Percentiles rank a stretch among this genome's conserved stretches.
These are phyloP conservation scores for Candida sp. DNA, from an alignment of 1,139 yeast species.

Conservation along the genomic window DNA sequence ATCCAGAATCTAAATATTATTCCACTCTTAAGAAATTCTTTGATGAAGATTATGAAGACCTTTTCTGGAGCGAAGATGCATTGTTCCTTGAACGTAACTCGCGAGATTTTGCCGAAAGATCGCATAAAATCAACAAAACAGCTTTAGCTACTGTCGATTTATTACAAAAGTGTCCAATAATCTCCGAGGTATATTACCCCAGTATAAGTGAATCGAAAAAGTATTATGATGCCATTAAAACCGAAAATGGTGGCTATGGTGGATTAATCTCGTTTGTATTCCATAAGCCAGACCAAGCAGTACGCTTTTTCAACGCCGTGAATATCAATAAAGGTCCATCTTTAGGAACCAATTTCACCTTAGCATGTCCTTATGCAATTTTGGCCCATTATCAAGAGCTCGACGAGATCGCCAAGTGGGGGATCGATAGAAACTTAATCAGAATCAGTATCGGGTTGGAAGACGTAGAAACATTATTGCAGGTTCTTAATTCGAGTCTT, in stretches of 20 bases:
- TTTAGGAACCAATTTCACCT: constrained; percentile 88
- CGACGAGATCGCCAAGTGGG: constrained; percentile 80
- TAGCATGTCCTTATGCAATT: constrained; percentile 89
- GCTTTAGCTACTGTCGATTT: constrained; percentile 55
- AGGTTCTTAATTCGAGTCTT: constrained; percentile 55
- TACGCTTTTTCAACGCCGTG: constrained; percentile 70
- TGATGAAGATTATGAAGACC: constrained; percentile 60
- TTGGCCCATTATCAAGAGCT: constrained; percentile 86
- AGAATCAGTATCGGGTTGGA: constrained; percentile 87
- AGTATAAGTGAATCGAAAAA: constrained; percentile 47
- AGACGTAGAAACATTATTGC: constrained; percentile 51
- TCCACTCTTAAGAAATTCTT: constrained; percentile 49
- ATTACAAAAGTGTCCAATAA: constrained; percentile 42
- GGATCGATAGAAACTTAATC: constrained; percentile 76
- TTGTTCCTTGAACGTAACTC: constrained; percentile 90
- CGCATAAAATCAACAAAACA: constrained; percentile 63
- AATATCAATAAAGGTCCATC: constrained; percentile 90
- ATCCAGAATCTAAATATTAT: constrained; percentile 61
- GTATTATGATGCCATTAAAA: constrained; percentile 70
- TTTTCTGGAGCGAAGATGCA: constrained; percentile 93
- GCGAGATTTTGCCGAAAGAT: constrained; percentile 76
- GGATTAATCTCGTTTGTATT: constrained; percentile 82
- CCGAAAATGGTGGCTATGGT: constrained; percentile 84
- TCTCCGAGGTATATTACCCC: constrained; percentile 74
- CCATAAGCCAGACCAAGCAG: constrained; percentile 62